phyloP scores from a whole-genome alignment of 306 rosid species.

The Geum urbanum region DNA sequence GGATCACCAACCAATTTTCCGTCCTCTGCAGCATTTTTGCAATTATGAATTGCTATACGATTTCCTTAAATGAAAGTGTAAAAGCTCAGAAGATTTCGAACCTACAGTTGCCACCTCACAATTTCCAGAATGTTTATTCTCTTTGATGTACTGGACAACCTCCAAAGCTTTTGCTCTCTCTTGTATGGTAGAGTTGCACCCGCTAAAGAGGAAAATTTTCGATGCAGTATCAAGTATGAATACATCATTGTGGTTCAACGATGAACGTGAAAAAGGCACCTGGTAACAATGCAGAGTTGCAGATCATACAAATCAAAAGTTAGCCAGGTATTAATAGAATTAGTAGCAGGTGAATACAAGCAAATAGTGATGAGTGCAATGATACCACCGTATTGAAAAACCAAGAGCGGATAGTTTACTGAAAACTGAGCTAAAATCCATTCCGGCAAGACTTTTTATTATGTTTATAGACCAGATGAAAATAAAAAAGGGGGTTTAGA shows the following conservation, averaged over 20 bases:
- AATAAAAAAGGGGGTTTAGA: neutral
- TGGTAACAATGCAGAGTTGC: conserved; percentile 30
- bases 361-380: conserved; percentile 14
- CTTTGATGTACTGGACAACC: conserved; percentile 86
- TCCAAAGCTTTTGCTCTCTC: conserved; percentile 96
- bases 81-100: conserved; percentile 35
- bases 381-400: neutral
- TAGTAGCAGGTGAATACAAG: neutral
- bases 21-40: conserved; percentile 65
- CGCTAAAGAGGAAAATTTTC: conserved; percentile 84
- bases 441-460: neutral
- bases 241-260: conserved; percentile 80
- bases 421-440: neutral
- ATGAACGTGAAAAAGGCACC: conserved; percentile 88
- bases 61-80: conserved; percentile 16
- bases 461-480: neutral
- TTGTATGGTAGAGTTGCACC: conserved; percentile 87
- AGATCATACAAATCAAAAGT: conserved; percentile 25
- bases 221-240: conserved; percentile 91
- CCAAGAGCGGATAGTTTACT: neutral
- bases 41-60: conserved; percentile 22
- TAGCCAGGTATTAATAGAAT: neutral
- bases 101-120: conserved; percentile 89
- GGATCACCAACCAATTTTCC: conserved; percentile 95
- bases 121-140: conserved; percentile 69